Base-by-base conservation (phyloP, 768 basidiomycete species). In the Coprinellus micaceus region DNA sequence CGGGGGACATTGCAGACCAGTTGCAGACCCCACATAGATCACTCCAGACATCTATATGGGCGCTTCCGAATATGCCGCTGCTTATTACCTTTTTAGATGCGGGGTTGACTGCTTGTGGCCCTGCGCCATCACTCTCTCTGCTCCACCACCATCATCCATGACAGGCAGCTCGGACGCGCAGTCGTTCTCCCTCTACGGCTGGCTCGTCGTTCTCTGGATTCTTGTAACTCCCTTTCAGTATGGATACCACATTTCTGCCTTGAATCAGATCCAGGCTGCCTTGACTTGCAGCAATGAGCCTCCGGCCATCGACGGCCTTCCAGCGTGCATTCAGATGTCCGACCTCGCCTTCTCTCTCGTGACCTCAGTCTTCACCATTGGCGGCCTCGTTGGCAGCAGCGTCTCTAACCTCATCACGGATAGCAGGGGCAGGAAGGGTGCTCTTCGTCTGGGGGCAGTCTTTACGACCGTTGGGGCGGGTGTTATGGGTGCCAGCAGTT, bases 191-290 rank as follows among this genome's bases (percentile, higher is more conserved):
- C 39, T 59, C 22, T 85, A 85, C 58, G 89, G 89, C 19, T 85
- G 83, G 81, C 58, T 72, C 6, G 80, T 86, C 10, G 85, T 83
- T 61, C 52, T 79, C n/a, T 91, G 89, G 89, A 73, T 89, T 12
- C 79, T 89, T 45, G 59, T 81, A 48, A 40, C 33, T 48, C 30
- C 24, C 13, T 39, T 54, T 22, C 36, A 91, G 82, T 92, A 91
- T 73, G 94, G 94, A n/a, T 97, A 89, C 69, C 92, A 96, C 69
- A 91, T 94, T 40, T 90, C 93, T 1, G 87, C 87, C 15, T 81
- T 98, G 57, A 98, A 98, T 68, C 93, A 94, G 67, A 85, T 95
- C 24, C 85, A 91, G 65, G 81, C 80, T 4, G 83, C 87, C 41
- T 67, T 94, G 55, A 91, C 88, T 2, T 96, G 93, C 73, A 79